phyloP scores from a whole-genome alignment of 306 rosid genomes.

The Gillenia trifoliata region DNA sequence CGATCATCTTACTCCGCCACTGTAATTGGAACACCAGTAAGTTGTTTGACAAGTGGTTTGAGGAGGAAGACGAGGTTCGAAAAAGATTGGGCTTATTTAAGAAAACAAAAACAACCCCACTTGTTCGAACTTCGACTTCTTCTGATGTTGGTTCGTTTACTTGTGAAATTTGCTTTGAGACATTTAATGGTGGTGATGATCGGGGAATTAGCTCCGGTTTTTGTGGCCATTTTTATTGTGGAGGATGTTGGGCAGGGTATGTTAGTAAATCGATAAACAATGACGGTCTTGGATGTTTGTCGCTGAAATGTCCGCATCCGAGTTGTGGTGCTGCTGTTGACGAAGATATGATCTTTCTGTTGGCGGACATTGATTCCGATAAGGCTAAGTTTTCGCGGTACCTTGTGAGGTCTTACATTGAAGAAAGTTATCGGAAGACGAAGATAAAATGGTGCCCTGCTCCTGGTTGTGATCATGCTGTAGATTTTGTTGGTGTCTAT shows the following conservation, averaged over 20 bases:
- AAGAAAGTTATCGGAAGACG: conserved; percentile 55
- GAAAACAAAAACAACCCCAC: conserved; percentile 18
- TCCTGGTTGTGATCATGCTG: conserved; percentile 72
- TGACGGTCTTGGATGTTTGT: conserved; percentile 81
- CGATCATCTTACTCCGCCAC: conserved; percentile 62
- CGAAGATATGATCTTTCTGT: conserved; percentile 53
- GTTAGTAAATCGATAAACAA: conserved; percentile 55
- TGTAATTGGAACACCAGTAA: conserved; percentile 66
- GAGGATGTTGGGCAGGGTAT: conserved; percentile 70
- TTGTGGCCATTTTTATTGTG: conserved; percentile 80
- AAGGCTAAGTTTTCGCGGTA: conserved; percentile 58
- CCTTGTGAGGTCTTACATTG: conserved; percentile 69
- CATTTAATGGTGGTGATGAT: conserved; percentile 5
- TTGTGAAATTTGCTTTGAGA: conserved; percentile 79
- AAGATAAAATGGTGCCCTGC: conserved; percentile 95
- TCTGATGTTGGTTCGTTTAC: conserved; percentile 14
- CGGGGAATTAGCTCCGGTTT: conserved; percentile 46
- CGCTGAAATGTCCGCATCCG: conserved; percentile 78
- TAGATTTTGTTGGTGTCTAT: conserved; percentile 51
- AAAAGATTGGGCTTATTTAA: conserved; percentile 61
- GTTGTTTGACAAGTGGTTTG: conserved; percentile 77
- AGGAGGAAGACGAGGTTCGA: conserved; percentile 56
- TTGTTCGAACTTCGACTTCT: conserved; percentile 17
- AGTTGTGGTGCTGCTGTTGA: conserved; percentile 67
- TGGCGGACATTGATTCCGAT: conserved; percentile 38